phyloP scores from a whole-genome alignment of 345 rosid species.

The Litchi chinensis region DNA sequence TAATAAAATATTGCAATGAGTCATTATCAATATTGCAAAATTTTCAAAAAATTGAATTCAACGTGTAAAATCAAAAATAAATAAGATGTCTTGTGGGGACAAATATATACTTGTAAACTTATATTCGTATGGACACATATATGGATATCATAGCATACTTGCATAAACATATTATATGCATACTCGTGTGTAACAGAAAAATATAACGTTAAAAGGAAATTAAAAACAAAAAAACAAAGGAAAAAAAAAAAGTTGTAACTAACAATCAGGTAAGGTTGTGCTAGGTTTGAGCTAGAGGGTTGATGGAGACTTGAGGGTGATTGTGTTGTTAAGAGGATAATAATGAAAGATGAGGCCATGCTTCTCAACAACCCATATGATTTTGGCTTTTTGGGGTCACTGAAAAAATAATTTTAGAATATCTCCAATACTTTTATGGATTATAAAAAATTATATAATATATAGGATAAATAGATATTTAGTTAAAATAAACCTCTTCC shows the following conservation, averaged over 20 bases:
- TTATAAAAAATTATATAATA: no score
- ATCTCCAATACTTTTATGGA: no score
- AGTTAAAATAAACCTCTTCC: no score
- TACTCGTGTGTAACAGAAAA: not conserved
- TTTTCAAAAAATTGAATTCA: no score
- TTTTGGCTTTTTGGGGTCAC: constrained; percentile 30
- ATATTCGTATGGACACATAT: no score
- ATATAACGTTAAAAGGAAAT: not conserved
- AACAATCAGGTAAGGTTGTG: constrained; percentile 8
- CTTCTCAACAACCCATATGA: constrained; percentile 62
- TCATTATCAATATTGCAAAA: no score
- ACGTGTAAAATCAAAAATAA: no score
- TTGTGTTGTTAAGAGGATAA: constrained; percentile 33
- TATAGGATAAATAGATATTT: no score
- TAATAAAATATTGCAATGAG: no score
- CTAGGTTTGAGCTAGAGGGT: constrained; percentile 28
- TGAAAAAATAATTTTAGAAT: constrained; percentile 21
- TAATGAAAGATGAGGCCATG: constrained; percentile 45
- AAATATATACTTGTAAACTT: not conserved
- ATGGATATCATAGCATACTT: no score
- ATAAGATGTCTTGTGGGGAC: no score
- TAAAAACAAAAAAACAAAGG: not conserved
- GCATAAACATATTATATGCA: no score
- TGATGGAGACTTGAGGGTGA: constrained; percentile 34
- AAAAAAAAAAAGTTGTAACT: not conserved